Evolutionary conservation across 1,284 basidiomycete species (phyloP).

Genomic region (Peniophora sp.): DNA sequence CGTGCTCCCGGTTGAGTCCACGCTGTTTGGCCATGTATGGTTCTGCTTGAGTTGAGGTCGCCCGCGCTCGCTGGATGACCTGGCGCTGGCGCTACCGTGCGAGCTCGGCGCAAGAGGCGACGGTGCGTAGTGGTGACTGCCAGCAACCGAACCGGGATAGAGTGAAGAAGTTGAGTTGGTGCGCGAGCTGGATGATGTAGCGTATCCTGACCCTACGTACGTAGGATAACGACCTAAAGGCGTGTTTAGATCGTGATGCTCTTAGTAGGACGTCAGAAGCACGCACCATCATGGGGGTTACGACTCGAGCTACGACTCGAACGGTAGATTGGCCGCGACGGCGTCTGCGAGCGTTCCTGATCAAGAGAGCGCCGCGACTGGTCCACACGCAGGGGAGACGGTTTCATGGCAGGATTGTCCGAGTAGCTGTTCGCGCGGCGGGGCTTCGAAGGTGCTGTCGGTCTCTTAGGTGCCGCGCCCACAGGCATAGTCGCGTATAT

Average conservation of each 20-base stretch:
- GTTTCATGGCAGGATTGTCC: slow-evolving; percentile 18
- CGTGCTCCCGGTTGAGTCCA: slow-evolving; percentile 21
- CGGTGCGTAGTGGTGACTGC: slow-evolving; percentile 15
- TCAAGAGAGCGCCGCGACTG: slow-evolving; percentile 13
- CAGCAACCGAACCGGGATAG: slow-evolving; percentile 19
- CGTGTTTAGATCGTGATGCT: slow-evolving; percentile 9
- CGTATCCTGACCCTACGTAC: slow-evolving; percentile 19
- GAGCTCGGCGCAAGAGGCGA: slow-evolving; percentile 19
- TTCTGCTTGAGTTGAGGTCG: slow-evolving; percentile 34
- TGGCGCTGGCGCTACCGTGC: slow-evolving; percentile 18
- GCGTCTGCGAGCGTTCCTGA: slow-evolving; percentile 19
- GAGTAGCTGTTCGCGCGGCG: slow-evolving; percentile 24
- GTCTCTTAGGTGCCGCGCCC: slow-evolving; percentile 17
- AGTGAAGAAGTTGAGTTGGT: slow-evolving; percentile 40
- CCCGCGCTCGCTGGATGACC: slow-evolving; percentile 13
- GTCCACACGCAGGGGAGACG: slow-evolving; percentile 28
- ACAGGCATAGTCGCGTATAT: slow-evolving; percentile 11
- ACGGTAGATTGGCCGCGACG: slow-evolving; percentile 12
- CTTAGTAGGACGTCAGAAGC: slow-evolving; percentile 8
- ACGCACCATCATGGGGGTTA: slow-evolving; percentile 9
- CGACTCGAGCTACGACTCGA: slow-evolving; percentile 2
- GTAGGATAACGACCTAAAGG: slow-evolving; percentile 13
- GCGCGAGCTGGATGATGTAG: slow-evolving; percentile 31
- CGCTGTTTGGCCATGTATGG: slow-evolving; percentile 34
- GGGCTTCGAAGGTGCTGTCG: slow-evolving; percentile 13